phyloP scores from a whole-genome alignment of 2,329 filamentous ascomycete genomes.

The Paecilomyces formosus region DNA sequence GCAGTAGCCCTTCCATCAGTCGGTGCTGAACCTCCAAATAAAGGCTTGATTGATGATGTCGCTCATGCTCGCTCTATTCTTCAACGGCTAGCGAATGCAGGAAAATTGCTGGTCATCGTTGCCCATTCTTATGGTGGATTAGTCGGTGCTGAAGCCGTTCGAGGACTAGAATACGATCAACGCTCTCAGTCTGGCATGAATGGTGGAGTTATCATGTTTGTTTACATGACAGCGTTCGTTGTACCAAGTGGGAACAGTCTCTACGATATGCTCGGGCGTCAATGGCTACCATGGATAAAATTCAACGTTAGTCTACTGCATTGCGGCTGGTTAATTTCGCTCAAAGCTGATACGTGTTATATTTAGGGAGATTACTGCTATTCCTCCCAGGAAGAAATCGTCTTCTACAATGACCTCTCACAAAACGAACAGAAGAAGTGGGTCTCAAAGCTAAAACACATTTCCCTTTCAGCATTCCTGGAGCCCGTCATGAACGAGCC shows the following conservation, averaged over 20 bases:
- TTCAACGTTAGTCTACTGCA: not conserved
- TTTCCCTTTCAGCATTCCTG: conserved; percentile 12
- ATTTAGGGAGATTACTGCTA: not conserved
- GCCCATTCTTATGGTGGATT: not conserved
- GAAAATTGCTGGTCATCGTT: not conserved
- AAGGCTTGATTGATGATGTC: conserved; percentile 26
- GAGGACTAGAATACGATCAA: not conserved
- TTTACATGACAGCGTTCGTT: not conserved
- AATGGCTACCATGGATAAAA: not conserved
- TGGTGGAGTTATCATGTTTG: not conserved
- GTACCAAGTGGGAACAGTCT: not conserved
- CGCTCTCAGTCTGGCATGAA: not conserved
- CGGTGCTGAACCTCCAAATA: conserved; percentile 14
- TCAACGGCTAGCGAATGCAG: conserved; percentile 10
- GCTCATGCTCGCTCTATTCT: conserved; percentile 19
- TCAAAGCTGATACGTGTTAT: not conserved
- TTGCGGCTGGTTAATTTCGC: not conserved
- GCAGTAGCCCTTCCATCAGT: conserved; percentile 18
- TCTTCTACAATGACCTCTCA: conserved; percentile 18
- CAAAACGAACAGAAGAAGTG: conserved; percentile 10
- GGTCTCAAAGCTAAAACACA: conserved; percentile 8
- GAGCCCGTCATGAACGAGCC: conserved; percentile 13
- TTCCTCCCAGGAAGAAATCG: not conserved
- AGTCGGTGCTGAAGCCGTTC: not conserved
- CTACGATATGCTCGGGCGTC: not conserved